Base-by-base conservation (phyloP, 1,284 basidiomycete genomes). In the Porodaedalea pini region DNA sequence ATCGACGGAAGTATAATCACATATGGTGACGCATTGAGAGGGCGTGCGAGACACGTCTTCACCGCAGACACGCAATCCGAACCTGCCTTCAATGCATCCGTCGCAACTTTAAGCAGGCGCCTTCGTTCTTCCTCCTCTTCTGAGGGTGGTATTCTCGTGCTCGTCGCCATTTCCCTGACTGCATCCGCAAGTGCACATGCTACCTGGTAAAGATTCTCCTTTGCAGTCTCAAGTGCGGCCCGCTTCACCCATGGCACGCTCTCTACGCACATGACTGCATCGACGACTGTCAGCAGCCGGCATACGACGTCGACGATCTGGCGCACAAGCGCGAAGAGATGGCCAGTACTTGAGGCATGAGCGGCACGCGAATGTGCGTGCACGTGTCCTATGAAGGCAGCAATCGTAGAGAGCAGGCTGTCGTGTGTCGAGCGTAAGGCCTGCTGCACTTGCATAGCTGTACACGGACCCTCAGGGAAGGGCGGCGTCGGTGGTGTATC, bases 311-410 rank as follows among this genome's bases (percentile, higher is more conserved):
- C 93, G 52, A 98, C 92, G 25, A 94, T 90, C 73, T 97, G 93
- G 51, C 90, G 84, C 4, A 95, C 93, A 60, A 97, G 83, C 65
- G 98, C 94, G 69, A 98, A 94, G 69, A 98, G 81, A 64, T 94
- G 89, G 0, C 93, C 94, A 36, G 93, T 96, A 61, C 87, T 92
- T 6, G 93, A 92, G 0, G 94, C 91, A 70, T 97, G 93, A 17
- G 90, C 90, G 23, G 83, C 78, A 53, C 90, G 85, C 17, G 91
- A 88, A 75, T 98, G 92, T 13, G 91, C 92, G 68, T 99, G 95
- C 1, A 94, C 90, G 67, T 98, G 94, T 0, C 95, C 95, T 66
- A 99, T 96, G 70, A 99, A 95, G 2, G 94, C 94, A 10, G 96
- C 95, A 65, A 98, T 93, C 15, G 92, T 91, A 3, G 93, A 96